Base-by-base conservation (phyloP, 805 yeast species). In the Yarrowia keelungensis region DNA sequence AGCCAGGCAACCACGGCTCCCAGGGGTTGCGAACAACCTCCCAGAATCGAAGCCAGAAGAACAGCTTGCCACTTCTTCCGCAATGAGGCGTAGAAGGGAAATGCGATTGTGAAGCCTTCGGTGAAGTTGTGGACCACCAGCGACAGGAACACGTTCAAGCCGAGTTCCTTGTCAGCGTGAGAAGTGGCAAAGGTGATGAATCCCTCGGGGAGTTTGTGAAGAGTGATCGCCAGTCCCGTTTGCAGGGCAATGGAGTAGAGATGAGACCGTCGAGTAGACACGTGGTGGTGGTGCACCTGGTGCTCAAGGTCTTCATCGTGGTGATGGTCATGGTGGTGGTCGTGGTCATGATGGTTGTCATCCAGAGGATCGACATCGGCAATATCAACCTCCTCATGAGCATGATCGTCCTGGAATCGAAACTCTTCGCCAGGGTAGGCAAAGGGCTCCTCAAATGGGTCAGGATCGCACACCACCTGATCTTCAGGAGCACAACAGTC, bases 181-280 rank as follows among this genome's bases (percentile, higher is more conserved):
- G 92, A 83, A 0, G 95, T 92, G 42, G 89, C 90, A 76, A 86
- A 94, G 56, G 96, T 89, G 68, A 94, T 87, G 74, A 94, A 91
- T 0, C 99, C 99, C 78, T 94, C 99, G 0, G 99, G 99, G 35
- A 94, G 82, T 76, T 95, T 93, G 79, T 94, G 99, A 38, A 95
- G 79, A 0, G 96, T 85, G 38, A 94, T 86, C 0, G 97, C 98
- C 64, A 93, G 76, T 8, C 93, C 87, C 0, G 98, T 94, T 77
- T 95, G 98, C 26, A 95, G 77, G 3, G 97, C 98, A 69, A 94
- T 92, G 5, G 97, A 86, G 11, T 94, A 78, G n/a, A 94, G 79
- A 69, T 91, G 83, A 0, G 96, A 88, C 16, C 89, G 79, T 1
- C 95, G 93, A 0, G 97, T 87, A 69, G 86, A 87, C 22, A 90